A percentile compares a stretch with the other conserved stretches of the same genome.
phyloP scores from a whole-genome alignment of 441 rosid species.

The Gossypium schwendimanii region DNA sequence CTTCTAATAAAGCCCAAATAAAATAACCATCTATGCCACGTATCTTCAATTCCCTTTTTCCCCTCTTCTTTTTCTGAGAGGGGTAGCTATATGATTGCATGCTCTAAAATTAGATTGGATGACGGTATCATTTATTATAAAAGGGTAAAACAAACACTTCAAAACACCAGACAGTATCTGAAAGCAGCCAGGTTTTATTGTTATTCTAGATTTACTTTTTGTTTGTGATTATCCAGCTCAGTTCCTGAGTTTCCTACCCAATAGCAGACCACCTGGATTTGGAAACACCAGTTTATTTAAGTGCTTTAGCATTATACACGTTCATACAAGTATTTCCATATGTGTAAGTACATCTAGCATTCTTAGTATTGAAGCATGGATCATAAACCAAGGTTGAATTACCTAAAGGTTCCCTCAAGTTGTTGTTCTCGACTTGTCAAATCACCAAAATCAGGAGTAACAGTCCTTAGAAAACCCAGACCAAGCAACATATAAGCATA shows the following conservation, averaged over 20 bases:
- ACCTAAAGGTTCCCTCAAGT: conserved; percentile 98
- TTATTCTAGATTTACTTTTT: not conserved
- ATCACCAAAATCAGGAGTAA: conserved; percentile 96
- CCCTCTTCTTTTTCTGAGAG: not conserved
- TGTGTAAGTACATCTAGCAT: not conserved
- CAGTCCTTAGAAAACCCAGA: conserved; percentile 82
- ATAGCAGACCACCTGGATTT: not conserved
- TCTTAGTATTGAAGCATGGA: conserved; percentile 1
- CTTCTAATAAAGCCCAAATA: not conserved
- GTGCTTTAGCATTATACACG: not conserved
- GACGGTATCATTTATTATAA: not conserved
- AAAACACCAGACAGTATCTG: not conserved
- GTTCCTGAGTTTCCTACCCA: not conserved
- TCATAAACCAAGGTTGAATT: conserved; percentile 14
- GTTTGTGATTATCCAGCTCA: not conserved
- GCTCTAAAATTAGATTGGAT: not conserved
- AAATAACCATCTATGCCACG: not conserved
- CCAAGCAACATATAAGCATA: conserved; percentile 96
- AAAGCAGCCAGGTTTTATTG: not conserved
- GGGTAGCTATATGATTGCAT: not conserved
- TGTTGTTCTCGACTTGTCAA: conserved; percentile 82
- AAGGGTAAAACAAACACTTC: not conserved
- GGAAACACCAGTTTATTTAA: not conserved
- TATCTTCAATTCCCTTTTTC: not conserved
- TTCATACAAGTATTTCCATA: not conserved